A percentile compares a stretch with the other conserved stretches of the same genome.
These are phyloP conservation scores for Mimosa pudica DNA, from an alignment of 306 rosid genomes.

Conservation along the genomic window DNA sequence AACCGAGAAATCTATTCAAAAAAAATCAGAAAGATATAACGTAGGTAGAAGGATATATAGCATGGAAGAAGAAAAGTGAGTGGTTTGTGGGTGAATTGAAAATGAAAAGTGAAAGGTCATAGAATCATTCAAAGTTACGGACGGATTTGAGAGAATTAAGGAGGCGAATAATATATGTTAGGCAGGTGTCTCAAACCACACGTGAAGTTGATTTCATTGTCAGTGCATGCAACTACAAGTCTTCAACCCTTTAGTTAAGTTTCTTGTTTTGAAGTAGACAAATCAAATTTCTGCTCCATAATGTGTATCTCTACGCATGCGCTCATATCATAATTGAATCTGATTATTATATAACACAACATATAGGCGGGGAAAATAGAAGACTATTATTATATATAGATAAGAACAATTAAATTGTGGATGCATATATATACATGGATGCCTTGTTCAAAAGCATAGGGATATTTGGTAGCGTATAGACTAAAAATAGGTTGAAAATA, in stretches of 20 bases:
- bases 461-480: neutral
- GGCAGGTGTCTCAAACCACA: conserved; percentile 45
- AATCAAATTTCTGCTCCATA: neutral
- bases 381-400: neutral
- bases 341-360: neutral
- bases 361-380: neutral
- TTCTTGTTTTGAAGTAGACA: conserved; percentile 27
- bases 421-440: neutral
- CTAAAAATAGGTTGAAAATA: neutral
- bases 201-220: conserved; percentile 44
- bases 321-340: neutral
- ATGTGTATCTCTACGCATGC: neutral
- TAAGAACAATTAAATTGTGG: neutral
- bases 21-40: neutral
- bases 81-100: neutral
- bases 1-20: neutral
- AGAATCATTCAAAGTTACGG: neutral
- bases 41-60: neutral
- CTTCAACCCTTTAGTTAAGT: neutral
- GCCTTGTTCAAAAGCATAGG: neutral
- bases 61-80: neutral
- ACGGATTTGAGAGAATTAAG: neutral
- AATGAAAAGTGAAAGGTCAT: neutral
- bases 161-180: neutral
- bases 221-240: conserved; percentile 6